A percentile compares a stretch with the other conserved stretches of the same genome.
Conservation (phyloP, 2,329 filamentous ascomycete species). For the Teratosphaeria gauchensis region DNA sequence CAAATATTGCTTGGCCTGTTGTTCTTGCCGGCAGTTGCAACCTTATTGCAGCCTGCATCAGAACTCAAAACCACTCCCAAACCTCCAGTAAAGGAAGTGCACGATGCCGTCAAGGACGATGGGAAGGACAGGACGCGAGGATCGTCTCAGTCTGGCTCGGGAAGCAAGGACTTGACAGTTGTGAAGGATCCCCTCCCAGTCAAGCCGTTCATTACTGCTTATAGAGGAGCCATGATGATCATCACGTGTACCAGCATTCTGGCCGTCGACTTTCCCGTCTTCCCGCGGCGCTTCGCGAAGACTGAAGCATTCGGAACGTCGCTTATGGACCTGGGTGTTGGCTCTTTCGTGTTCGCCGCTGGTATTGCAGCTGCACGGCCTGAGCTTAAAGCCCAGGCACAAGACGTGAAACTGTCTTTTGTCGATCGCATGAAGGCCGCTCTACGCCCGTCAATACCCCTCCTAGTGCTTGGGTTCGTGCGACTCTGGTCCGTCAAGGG, state of each 20-base stretch:
- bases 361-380: constrained; percentile 83
- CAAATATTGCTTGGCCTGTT: constrained; percentile 67
- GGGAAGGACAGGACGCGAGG: constrained; percentile 13
- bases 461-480: constrained; percentile 69
- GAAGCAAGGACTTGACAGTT: neutral
- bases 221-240: constrained; percentile 84
- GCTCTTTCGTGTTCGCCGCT: constrained; percentile 91
- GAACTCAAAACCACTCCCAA: constrained; percentile 21
- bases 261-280: constrained; percentile 91
- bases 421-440: constrained; percentile 53
- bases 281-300: constrained; percentile 91
- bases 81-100: constrained; percentile 6
- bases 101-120: constrained; percentile 9
- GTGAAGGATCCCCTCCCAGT: constrained; percentile 52
- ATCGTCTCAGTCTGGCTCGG: constrained; percentile 10
- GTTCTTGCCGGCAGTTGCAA: constrained; percentile 53
- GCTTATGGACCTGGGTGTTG: constrained; percentile 96
- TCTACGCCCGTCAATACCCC: constrained; percentile 69
- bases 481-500: constrained; percentile 85
- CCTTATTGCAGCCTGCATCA: constrained; percentile 33
- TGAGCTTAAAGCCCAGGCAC: constrained; percentile 53
- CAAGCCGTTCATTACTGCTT: constrained; percentile 87
- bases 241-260: constrained; percentile 84
- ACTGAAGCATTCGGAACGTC: constrained; percentile 99
- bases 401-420: constrained; percentile 36